These are phyloP conservation scores for Colletotrichum euphorbiae DNA, from an alignment of 2,329 filamentous ascomycete genomes.

Conservation along the genomic window DNA sequence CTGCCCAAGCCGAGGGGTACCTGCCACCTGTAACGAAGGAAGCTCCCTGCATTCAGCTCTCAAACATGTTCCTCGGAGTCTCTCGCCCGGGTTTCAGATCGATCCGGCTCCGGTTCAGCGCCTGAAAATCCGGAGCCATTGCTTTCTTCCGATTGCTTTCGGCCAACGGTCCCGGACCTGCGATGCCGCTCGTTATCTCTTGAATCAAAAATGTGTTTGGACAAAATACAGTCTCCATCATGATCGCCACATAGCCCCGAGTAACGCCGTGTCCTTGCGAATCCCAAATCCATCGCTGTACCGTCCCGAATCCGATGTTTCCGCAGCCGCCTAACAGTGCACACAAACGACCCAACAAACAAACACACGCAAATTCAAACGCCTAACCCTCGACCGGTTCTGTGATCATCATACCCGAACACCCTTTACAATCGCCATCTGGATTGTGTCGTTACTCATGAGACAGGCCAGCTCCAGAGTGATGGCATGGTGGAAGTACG, in stretches of 20 bases:
- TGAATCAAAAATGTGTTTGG: no score
- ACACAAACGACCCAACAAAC: neutral
- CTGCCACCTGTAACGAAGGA: constrained; percentile 19
- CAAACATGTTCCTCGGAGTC: constrained; percentile 6
- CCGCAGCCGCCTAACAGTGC: neutral
- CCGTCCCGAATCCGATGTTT: neutral
- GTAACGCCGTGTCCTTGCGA: neutral
- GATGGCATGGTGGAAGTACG: constrained; percentile 34
- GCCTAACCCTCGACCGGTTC: neutral
- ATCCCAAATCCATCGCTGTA: neutral
- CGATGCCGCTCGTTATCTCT: no score
- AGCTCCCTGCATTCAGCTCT: constrained; percentile 19
- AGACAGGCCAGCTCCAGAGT: constrained; percentile 36
- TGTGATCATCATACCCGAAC: constrained; percentile 8
- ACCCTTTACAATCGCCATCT: constrained; percentile 35
- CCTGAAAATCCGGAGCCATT: constrained; percentile 3
- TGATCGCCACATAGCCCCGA: no score
- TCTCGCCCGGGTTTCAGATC: constrained; percentile 25
- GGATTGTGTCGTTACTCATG: constrained; percentile 34
- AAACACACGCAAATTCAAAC: constrained; percentile 5
- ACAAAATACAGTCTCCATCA: no score
- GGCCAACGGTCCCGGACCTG: no score
- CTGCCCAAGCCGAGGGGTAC: no score
- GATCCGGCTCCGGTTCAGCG: constrained; percentile 14
- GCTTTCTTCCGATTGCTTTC: no score